Base-by-base conservation (phyloP, 106 monocot species). In the Dendrobium catenatum region DNA sequence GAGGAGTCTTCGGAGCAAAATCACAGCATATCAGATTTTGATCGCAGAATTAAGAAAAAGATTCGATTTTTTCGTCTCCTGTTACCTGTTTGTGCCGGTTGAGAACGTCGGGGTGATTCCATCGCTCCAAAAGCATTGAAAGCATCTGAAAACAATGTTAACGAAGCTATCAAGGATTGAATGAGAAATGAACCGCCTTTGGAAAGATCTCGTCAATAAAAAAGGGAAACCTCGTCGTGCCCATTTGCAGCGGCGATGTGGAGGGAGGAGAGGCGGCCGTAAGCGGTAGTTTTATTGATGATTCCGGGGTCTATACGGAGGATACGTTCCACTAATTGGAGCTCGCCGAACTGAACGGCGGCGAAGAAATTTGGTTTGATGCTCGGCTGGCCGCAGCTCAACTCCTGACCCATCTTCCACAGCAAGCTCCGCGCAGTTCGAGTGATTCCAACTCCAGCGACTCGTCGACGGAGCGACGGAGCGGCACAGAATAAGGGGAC, bases 211-310 rank as follows among this genome's bases (percentile, higher is more conserved):
- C 22, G 37, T 19, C 9, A 7, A 64, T n/a, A 17, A 73, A 44
- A 59, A 48, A 5, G 31, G 51, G 5, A 22, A 98, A 98, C 94
- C 87, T 91, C 91, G 75, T 88, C 80, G 77, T 84, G 88, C 58
- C 93, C 93, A 78, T 90, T 91, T 19, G 91, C 89, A 54, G 94
- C 95, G 77, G 98, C 95, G 84, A 95, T 87, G 89, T 98, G 98
- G 77, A 93, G 90, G 16, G 94, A 84, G 73, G 94, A 97, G 86
- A 97, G 89, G 77, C 94, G 90, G 72, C 92, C 86, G 82, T 84
- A 94, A 58, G 90, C 31, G 47, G 89, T 94, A 72, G 84, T 66
- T 56, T 73, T 77, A 29, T 67, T 83, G 58, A 93, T 80, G 27
- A 95, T 74, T 42, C 75, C 56, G 2, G 88, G 89, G 11, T 89